These are phyloP conservation scores for Thraustochytrium striatum DNA, from an alignment of 352 stramenopile species.

Conservation along the genomic window DNA sequence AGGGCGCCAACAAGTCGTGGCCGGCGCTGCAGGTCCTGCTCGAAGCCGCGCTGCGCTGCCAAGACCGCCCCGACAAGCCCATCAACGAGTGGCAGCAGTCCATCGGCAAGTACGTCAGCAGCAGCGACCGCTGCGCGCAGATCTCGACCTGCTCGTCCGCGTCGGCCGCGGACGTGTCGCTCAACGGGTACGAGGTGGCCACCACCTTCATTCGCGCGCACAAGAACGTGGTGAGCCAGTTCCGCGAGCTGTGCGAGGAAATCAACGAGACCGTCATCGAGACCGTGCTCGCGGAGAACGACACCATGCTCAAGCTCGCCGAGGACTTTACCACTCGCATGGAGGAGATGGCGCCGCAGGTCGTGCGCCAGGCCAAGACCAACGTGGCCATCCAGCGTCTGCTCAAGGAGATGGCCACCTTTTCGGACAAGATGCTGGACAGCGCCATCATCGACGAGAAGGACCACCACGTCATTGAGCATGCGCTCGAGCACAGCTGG, in stretches of 20 bases:
- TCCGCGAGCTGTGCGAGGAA: background rate
- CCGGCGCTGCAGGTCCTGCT: conserved; percentile 13
- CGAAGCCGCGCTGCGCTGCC: conserved; percentile 2
- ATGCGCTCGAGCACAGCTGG: background rate
- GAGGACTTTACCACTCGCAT: background rate
- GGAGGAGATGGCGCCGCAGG: background rate
- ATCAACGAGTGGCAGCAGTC: conserved; percentile 13
- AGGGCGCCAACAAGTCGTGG: conserved; percentile 19
- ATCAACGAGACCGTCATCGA: background rate
- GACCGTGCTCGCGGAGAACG: background rate
- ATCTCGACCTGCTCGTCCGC: too few species aligned
- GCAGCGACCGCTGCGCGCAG: background rate
- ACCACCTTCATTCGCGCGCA: background rate
- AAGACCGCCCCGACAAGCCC: background rate
- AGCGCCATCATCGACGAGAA: background rate
- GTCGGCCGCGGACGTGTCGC: too few species aligned
- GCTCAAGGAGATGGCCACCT: background rate
- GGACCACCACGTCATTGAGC: background rate
- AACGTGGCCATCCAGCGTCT: background rate
- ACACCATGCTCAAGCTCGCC: background rate
- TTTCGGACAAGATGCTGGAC: background rate
- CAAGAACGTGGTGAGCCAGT: background rate
- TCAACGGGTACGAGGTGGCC: background rate
- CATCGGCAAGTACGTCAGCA: background rate
- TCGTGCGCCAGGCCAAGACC: background rate